Percentiles rank a stretch among this genome's conserved stretches.
Evolutionary conservation across 1,284 basidiomycete species (phyloP).

Genomic region (Trichosporon ovoides): DNA sequence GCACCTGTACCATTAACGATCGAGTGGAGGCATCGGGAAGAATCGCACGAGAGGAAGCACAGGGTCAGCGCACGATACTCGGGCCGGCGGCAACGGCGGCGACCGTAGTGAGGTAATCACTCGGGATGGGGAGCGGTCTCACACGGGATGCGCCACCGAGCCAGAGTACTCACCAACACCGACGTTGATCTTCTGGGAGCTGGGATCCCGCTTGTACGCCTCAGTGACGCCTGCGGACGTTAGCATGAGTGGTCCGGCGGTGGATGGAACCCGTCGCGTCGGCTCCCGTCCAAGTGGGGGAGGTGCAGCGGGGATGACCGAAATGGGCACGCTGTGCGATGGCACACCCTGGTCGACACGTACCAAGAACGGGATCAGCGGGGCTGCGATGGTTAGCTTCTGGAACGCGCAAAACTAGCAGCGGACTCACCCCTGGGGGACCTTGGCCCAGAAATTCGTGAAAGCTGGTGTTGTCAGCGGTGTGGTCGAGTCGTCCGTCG

Average conservation of each 20-base stretch:
- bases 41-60: not conserved
- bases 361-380: conserved; percentile 26
- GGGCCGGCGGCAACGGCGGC: conserved; percentile 8
- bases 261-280: not conserved
- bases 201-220: conserved; percentile 72
- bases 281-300: not conserved
- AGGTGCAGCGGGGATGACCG: not conserved
- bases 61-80: conserved; percentile 1
- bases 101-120: not conserved
- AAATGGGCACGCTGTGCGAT: not conserved
- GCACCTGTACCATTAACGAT: conserved; percentile 2
- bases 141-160: not conserved
- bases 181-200: conserved; percentile 90
- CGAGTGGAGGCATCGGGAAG: not conserved
- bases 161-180: conserved; percentile 64
- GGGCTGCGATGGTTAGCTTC: conserved; percentile 11
- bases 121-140: not conserved
- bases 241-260: not conserved
- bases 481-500: conserved; percentile 2
- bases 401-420: not conserved
- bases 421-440: conserved; percentile 12
- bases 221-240: conserved; percentile 40
- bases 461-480: conserved; percentile 6
- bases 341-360: conserved; percentile 5
- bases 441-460: conserved; percentile 16